Evolutionary conservation across 768 basidiomycete genomes (phyloP).

Genomic region (Cystobasidium ongulense): DNA sequence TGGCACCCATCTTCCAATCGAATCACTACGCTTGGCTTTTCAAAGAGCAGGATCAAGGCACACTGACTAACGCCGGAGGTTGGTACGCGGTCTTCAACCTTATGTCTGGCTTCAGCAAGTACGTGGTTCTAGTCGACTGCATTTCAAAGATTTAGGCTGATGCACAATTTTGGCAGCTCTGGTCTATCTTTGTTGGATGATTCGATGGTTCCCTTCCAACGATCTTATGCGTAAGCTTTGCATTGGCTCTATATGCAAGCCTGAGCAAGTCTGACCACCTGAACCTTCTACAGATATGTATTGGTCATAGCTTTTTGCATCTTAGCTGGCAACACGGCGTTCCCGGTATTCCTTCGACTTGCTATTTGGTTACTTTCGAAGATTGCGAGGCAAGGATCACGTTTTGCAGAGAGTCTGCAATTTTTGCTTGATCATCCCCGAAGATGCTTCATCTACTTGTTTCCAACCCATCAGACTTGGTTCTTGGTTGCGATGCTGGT

Average conservation of each 20-base stretch:
- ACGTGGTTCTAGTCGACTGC: constrained; percentile 29
- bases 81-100: constrained; percentile 83
- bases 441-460: constrained; percentile 45
- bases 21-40: constrained; percentile 45
- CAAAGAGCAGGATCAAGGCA: constrained; percentile 33
- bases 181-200: constrained; percentile 67
- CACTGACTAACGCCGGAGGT: constrained; percentile 53
- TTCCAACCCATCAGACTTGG: constrained; percentile 36
- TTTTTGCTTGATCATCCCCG: constrained; percentile 93
- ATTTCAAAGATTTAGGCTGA: neutral
- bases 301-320: constrained; percentile 61
- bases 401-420: constrained; percentile 66
- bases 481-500: constrained; percentile 30
- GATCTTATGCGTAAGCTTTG: constrained; percentile 45
- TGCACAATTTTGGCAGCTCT: constrained; percentile 44
- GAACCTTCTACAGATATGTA: constrained; percentile 44
- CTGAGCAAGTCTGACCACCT: neutral
- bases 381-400: constrained; percentile 55
- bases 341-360: constrained; percentile 57
- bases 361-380: constrained; percentile 69
- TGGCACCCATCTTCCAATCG: constrained; percentile 69
- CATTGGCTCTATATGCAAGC: neutral
- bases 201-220: constrained; percentile 86
- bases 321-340: constrained; percentile 85
- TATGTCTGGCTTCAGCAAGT: constrained; percentile 60